phyloP scores from a whole-genome alignment of 2,329 filamentous ascomycete species.

The Microdochium nivale region DNA sequence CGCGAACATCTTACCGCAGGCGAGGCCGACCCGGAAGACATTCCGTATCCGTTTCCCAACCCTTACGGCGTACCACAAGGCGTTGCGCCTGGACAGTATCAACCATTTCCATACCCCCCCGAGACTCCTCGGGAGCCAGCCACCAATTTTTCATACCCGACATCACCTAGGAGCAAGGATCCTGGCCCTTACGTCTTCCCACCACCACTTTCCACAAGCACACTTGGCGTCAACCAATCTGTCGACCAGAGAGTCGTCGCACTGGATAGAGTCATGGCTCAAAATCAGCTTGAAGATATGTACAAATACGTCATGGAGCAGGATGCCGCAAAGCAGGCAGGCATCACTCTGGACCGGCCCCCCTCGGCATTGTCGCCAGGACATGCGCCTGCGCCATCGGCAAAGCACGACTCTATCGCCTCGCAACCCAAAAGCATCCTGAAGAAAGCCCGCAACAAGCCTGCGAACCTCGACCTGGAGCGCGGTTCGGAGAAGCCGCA shows the following conservation, averaged over 20 bases:
- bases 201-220: slow-evolving; percentile 35
- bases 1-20: slow-evolving; percentile 42
- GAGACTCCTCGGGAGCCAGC: slow-evolving; percentile 24
- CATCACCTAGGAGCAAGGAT: slow-evolving; percentile 21
- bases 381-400: not conserved
- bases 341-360: slow-evolving; percentile 37
- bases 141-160: slow-evolving; percentile 43
- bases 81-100: slow-evolving; percentile 14
- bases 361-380: slow-evolving; percentile 27
- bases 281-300: slow-evolving; percentile 79
- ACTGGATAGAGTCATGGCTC: slow-evolving; percentile 64
- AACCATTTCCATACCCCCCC: slow-evolving; percentile 8
- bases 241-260: slow-evolving; percentile 73
- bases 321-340: slow-evolving; percentile 58
- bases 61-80: slow-evolving; percentile 8
- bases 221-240: slow-evolving; percentile 55
- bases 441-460: slow-evolving; percentile 28
- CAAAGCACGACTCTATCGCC: slow-evolving; percentile 25
- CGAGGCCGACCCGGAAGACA: slow-evolving; percentile 35
- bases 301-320: slow-evolving; percentile 91
- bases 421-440: slow-evolving; percentile 25
- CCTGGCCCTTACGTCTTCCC: slow-evolving; percentile 36
- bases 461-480: slow-evolving; percentile 28
- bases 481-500: slow-evolving; percentile 37
- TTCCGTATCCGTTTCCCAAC: slow-evolving; percentile 14